A percentile compares a stretch with the other conserved stretches of the same genome.
These are phyloP conservation scores for Paracoccidioides brasiliensis DNA, from an alignment of 2,329 filamentous ascomycete species.

Conservation along the genomic window DNA sequence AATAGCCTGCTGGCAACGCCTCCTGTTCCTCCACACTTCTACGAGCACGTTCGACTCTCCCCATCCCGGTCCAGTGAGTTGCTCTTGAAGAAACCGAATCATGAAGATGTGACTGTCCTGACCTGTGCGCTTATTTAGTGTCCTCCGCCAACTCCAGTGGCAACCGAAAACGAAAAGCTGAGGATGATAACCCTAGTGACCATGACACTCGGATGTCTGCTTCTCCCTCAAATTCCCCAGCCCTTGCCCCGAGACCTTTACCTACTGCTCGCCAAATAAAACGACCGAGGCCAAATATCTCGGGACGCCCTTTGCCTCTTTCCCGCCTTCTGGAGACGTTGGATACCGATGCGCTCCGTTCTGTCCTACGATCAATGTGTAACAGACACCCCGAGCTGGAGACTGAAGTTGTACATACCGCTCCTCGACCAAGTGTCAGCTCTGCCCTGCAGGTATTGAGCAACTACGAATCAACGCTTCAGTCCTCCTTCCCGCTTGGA, in stretches of 20 bases:
- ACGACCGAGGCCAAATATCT: constrained; percentile 54
- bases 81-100: not conserved
- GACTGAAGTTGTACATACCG: constrained; percentile 68
- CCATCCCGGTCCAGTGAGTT: constrained; percentile 46
- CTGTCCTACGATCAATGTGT: constrained; percentile 80
- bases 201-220: constrained; percentile 77
- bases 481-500: constrained; percentile 69
- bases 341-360: constrained; percentile 69
- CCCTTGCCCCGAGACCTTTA: constrained; percentile 55
- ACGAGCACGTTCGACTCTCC: constrained; percentile 47
- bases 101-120: not conserved
- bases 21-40: constrained; percentile 50
- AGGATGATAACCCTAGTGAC: constrained; percentile 46
- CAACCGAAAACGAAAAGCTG: constrained; percentile 75
- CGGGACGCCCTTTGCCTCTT: constrained; percentile 51
- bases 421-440: constrained; percentile 73
- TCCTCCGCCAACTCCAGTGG: constrained; percentile 28
- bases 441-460: constrained; percentile 68
- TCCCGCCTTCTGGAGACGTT: constrained; percentile 86
- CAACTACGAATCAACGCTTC: constrained; percentile 68
- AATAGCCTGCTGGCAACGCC: constrained; percentile 47
- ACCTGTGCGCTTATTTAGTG: constrained; percentile 15
- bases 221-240: constrained; percentile 72
- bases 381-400: constrained; percentile 77
- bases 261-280: constrained; percentile 55